phyloP scores from a whole-genome alignment of 345 rosid genomes.

The Alliaria petiolata region DNA sequence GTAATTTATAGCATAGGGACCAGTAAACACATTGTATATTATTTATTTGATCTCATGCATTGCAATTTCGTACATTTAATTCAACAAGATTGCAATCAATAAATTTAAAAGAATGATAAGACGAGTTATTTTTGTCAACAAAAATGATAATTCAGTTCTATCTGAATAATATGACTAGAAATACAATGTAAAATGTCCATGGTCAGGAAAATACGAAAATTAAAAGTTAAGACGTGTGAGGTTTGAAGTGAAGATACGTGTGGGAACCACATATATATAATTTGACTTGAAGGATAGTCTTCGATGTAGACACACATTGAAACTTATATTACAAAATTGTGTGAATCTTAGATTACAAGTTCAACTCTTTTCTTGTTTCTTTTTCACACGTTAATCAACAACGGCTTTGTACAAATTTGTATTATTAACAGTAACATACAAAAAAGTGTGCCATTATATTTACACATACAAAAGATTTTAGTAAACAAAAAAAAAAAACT shows the following conservation, averaged over 20 bases:
- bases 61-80: background rate
- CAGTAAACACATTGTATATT: background rate
- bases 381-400: constrained; percentile 16
- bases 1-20: background rate
- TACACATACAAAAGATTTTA: background rate
- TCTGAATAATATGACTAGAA: background rate
- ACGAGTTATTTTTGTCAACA: background rate
- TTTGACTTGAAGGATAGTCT: constrained; percentile 14
- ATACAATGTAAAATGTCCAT: constrained; percentile 7
- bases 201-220: background rate
- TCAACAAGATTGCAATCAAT: background rate
- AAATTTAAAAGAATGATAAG: background rate
- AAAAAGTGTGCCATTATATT: background rate
- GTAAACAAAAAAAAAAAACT: background rate
- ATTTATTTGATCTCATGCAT: background rate
- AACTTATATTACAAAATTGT: constrained; percentile 2
- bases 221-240: constrained; percentile 11
- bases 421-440: background rate
- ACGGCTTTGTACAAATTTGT: background rate
- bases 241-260: background rate
- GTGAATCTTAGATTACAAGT: background rate
- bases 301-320: constrained; percentile 5
- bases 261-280: background rate
- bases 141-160: background rate
- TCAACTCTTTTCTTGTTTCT: background rate